phyloP scores from a whole-genome alignment of 75 land plant genomes.

The Azolla pinnata region DNA sequence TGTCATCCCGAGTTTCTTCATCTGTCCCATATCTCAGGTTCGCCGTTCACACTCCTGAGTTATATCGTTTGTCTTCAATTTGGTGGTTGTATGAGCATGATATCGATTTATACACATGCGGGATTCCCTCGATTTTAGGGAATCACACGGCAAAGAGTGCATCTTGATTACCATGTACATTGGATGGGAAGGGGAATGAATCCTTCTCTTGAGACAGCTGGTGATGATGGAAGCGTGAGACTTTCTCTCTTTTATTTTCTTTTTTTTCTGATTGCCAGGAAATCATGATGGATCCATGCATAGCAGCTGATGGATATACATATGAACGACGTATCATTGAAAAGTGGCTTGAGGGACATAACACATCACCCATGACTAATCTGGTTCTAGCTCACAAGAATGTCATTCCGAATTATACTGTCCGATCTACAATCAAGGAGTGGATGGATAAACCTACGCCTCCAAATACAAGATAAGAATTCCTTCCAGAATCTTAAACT shows the following conservation, averaged over 20 bases:
- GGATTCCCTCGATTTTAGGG: too few relatives aligned
- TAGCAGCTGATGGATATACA: conserved; percentile 46
- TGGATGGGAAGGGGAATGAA: too few relatives aligned
- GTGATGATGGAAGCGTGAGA: neutral
- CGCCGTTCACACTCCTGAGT: neutral
- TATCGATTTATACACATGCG: too few relatives aligned
- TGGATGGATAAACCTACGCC: conserved; percentile 19
- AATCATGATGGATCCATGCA: conserved; percentile 40
- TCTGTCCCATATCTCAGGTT: neutral
- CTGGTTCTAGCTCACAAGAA: conserved; percentile 22
- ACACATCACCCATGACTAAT: conserved; percentile 37
- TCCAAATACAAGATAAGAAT: too few relatives aligned
- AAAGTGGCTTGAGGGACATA: conserved; percentile 27
- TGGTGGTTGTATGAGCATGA: too few relatives aligned
- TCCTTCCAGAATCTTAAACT: too few relatives aligned
- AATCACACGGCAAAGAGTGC: too few relatives aligned
- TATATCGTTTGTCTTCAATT: neutral
- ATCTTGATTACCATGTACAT: too few relatives aligned
- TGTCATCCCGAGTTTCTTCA: neutral
- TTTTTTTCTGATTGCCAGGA: conserved; percentile 15
- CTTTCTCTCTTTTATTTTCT: neutral
- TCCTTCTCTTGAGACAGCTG: too few relatives aligned
- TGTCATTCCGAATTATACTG: conserved; percentile 30
- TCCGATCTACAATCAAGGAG: conserved; percentile 31
- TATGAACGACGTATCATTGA: conserved; percentile 36